phyloP scores from a whole-genome alignment of 2,329 filamentous ascomycete genomes.

The Periconia digitata region DNA sequence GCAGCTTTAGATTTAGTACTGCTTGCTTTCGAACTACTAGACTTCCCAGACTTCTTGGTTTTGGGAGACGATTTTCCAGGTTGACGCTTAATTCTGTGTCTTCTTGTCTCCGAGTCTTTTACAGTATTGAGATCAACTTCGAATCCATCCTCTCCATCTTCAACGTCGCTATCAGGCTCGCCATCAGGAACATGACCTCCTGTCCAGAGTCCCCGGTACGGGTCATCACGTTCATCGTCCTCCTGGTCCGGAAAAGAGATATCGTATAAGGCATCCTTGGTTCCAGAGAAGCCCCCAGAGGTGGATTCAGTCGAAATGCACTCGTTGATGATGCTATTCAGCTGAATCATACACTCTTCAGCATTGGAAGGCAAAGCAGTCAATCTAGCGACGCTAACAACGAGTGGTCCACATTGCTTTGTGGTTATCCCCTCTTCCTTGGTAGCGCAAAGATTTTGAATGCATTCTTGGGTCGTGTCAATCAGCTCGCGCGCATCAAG shows the following conservation, averaged over 20 bases:
- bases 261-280: constrained; percentile 1
- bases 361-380: neutral
- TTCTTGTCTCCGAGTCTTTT: too few relatives aligned
- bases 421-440: neutral
- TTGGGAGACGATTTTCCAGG: too few relatives aligned
- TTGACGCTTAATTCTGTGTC: too few relatives aligned
- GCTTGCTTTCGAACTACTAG: too few relatives aligned
- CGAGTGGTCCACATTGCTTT: constrained; percentile 1
- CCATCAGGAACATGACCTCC: too few relatives aligned
- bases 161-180: neutral
- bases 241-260: constrained; percentile 1
- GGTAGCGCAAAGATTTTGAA: constrained; percentile 1
- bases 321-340: neutral
- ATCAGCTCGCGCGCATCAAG: constrained; percentile 1
- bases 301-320: neutral
- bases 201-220: too few relatives aligned
- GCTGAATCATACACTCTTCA: constrained; percentile 1
- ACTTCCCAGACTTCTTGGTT: neutral
- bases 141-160: neutral
- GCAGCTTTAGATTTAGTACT: neutral
- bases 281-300: neutral
- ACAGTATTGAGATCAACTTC: too few relatives aligned
- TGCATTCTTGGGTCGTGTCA: neutral
- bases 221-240: too few relatives aligned
- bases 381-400: constrained; percentile 1